These are phyloP conservation scores for Coelastrella sp. DNA, from an alignment of 139 green algal genomes.

Conservation along the genomic window DNA sequence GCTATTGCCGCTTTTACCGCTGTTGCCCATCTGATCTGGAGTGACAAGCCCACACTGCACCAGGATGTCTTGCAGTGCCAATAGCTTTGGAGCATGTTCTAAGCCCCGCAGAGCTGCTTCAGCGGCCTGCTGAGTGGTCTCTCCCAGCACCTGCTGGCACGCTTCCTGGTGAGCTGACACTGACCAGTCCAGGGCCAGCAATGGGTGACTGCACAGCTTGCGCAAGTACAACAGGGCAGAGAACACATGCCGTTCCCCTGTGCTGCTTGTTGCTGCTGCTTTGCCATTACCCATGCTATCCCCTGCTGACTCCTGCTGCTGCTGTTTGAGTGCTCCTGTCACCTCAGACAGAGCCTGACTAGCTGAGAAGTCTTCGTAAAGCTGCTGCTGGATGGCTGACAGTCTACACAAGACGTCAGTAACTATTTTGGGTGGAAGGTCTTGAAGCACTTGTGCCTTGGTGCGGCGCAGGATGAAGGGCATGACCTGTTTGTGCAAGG, in stretches of 20 bases:
- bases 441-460: slow-evolving; percentile 95
- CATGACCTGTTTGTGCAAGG: slow-evolving; percentile 93
- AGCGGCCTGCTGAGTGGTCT: slow-evolving; percentile 42
- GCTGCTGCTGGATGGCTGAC: slow-evolving; percentile 79
- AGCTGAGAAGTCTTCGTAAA: slow-evolving; percentile 89
- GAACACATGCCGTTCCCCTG: slow-evolving; percentile 64
- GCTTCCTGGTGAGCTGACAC: slow-evolving; percentile 69
- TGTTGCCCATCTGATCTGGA: background rate
- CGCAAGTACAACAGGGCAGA: slow-evolving; percentile 91
- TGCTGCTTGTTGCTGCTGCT: slow-evolving; percentile 1
- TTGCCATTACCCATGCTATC: slow-evolving; percentile 11
- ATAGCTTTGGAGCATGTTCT: slow-evolving; percentile 92
- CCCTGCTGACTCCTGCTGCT: slow-evolving; percentile 65
- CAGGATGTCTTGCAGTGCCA: slow-evolving; percentile 91
- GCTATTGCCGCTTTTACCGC: slow-evolving; percentile 35
- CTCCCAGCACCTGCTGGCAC: slow-evolving; percentile 41
- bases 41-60: slow-evolving; percentile 86
- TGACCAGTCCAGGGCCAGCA: slow-evolving; percentile 84
- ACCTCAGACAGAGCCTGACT: slow-evolving; percentile 37
- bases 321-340: background rate
- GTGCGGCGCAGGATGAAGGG: slow-evolving; percentile 97
- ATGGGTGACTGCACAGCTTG: slow-evolving; percentile 96
- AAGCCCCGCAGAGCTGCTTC: slow-evolving; percentile 58
- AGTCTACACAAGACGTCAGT: slow-evolving; percentile 91
- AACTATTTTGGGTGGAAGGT: slow-evolving; percentile 98